Conservation (phyloP, 352 stramenopile species). For the Phytophthora sojae region DNA sequence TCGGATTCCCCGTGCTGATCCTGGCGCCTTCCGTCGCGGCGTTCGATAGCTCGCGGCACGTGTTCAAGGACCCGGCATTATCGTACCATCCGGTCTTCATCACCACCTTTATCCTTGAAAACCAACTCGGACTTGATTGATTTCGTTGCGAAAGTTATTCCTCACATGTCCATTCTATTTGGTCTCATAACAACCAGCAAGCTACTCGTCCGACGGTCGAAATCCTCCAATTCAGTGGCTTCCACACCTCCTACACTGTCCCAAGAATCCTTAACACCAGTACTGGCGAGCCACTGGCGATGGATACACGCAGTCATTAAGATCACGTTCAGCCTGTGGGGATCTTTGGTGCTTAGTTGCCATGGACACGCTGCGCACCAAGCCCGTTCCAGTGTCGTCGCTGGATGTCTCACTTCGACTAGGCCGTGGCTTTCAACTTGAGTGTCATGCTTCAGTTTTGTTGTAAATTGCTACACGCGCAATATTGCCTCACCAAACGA, state of each 20-base stretch:
- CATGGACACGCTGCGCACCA: neutral
- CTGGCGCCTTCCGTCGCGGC: neutral
- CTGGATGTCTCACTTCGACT: neutral
- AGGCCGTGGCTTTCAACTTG: neutral
- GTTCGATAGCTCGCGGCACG: neutral
- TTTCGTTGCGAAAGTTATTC: neutral
- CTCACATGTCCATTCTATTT: slow-evolving; percentile 2
- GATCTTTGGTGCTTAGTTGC: neutral
- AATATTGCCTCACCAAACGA: neutral
- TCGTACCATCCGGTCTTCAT: slow-evolving; percentile 13
- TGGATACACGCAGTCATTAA: neutral
- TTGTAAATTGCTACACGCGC: neutral
- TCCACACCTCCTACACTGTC: neutral
- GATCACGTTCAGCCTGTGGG: neutral
- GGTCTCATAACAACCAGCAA: neutral
- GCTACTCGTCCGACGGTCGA: neutral
- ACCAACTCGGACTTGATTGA: neutral
- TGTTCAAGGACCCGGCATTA: neutral
- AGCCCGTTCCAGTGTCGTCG: neutral
- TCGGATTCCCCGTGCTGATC: neutral
- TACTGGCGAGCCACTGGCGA: neutral
- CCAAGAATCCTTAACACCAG: neutral
- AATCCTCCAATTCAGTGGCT: neutral
- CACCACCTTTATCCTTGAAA: slow-evolving; percentile 2
- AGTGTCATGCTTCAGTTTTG: neutral